Evolutionary conservation across 345 rosid genomes (phyloP).

Genomic region (Melaleuca alternifolia): DNA sequence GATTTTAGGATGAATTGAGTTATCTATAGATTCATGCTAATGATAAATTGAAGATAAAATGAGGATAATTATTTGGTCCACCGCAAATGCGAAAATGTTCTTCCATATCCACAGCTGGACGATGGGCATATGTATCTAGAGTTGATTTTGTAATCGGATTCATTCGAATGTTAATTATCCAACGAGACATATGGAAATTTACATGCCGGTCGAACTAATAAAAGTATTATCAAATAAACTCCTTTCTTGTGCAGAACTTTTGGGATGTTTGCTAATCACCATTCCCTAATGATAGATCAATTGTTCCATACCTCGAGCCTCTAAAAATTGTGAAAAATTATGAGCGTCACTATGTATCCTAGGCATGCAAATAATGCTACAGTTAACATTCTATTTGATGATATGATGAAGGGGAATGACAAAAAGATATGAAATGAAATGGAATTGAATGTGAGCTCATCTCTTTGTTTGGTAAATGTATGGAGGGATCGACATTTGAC

Average conservation of each 20-base stretch:
- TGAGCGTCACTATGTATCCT: not conserved
- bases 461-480: not conserved
- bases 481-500: no score
- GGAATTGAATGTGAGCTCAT: not conserved
- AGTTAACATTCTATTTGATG: not conserved
- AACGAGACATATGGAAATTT: not conserved
- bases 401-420: not conserved
- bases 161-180: not conserved
- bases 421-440: not conserved
- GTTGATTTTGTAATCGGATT: not conserved
- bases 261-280: not conserved
- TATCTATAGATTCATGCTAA: not conserved
- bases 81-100: not conserved
- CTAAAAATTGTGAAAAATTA: rapidly evolving
- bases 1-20: not conserved
- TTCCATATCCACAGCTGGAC: not conserved
- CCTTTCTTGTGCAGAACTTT: not conserved
- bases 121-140: not conserved
- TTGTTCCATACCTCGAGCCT: not conserved
- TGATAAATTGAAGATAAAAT: no score
- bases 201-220: not conserved
- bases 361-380: not conserved
- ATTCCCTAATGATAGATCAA: not conserved
- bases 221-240: no score
- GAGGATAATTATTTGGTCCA: not conserved